phyloP scores from a whole-genome alignment of 1,284 basidiomycete species.

The Paramarasmius palmivorus region DNA sequence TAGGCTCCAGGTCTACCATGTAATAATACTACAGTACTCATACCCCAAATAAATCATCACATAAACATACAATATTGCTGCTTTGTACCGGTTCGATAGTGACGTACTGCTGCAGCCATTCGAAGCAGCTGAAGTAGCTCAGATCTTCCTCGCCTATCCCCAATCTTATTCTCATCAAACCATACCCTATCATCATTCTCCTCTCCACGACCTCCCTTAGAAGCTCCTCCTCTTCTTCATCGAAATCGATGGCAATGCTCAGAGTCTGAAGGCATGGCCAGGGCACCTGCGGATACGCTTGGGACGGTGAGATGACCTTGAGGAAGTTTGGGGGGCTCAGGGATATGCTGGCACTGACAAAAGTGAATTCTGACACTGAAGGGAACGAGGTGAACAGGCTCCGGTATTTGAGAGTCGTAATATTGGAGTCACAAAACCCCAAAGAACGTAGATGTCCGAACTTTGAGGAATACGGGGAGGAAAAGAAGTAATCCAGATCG shows the following conservation, averaged over 20 bases:
- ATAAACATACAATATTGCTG: conserved; percentile 27
- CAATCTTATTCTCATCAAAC: conserved; percentile 22
- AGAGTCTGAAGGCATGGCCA: conserved; percentile 38
- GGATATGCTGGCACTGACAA: conserved; percentile 22
- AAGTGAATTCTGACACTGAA: conserved; percentile 31
- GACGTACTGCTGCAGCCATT: conserved; percentile 14
- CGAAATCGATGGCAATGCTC: conserved; percentile 23
- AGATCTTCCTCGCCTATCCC: conserved; percentile 9
- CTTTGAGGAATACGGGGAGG: conserved; percentile 18
- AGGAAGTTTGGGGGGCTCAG: conserved; percentile 21
- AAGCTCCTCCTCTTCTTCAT: conserved; percentile 20
- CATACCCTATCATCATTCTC: conserved; percentile 23
- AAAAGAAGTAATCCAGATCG: conserved; percentile 34
- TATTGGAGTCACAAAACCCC: conserved; percentile 35
- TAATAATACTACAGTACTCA: no score
- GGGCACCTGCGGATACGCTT: conserved; percentile 16
- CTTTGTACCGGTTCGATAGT: conserved; percentile 22
- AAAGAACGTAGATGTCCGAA: conserved; percentile 33
- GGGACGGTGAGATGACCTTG: conserved; percentile 7
- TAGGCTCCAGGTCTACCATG: no score
- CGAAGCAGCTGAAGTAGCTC: background rate
- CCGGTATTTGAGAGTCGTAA: conserved; percentile 30
- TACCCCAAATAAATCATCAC: background rate
- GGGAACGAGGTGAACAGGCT: conserved; percentile 33
- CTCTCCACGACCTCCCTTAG: conserved; percentile 24